Percentiles rank a stretch among this genome's conserved stretches.
Conservation (phyloP, 2,329 filamentous ascomycete genomes). For the Emmonsia crescens region DNA sequence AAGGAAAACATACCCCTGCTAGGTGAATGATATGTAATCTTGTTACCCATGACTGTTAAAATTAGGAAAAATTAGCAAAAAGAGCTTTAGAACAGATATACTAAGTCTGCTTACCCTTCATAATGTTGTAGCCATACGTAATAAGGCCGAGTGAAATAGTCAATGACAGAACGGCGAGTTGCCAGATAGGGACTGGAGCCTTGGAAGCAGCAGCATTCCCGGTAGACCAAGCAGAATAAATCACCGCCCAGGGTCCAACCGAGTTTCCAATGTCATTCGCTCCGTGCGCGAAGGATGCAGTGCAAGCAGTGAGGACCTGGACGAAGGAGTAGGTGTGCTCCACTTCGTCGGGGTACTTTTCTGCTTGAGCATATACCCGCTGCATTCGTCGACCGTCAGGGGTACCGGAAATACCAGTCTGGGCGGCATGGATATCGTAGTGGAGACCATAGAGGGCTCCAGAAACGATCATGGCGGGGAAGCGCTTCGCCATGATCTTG, state of each 20-base stretch:
- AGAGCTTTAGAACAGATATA: neutral
- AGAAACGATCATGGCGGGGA: constrained; percentile 56
- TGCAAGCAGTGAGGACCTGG: constrained; percentile 43
- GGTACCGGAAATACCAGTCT: constrained; percentile 58
- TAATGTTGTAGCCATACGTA: constrained; percentile 75
- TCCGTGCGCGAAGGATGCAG: constrained; percentile 50
- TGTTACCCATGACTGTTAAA: constrained; percentile 64
- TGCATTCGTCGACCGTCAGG: constrained; percentile 64
- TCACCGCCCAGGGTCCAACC: constrained; percentile 58
- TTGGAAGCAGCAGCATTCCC: constrained; percentile 52
- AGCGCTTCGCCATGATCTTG: constrained; percentile 49
- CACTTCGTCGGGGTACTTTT: constrained; percentile 59
- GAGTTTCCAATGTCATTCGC: constrained; percentile 68
- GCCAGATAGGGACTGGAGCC: constrained; percentile 61
- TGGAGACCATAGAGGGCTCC: constrained; percentile 61
- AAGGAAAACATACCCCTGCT: constrained; percentile 29
- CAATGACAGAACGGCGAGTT: constrained; percentile 57
- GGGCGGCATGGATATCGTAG: constrained; percentile 73
- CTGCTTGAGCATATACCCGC: constrained; percentile 52
- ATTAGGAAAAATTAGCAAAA: constrained; percentile 14
- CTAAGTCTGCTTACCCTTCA: constrained; percentile 52
- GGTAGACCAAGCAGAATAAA: constrained; percentile 57
- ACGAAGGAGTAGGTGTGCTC: constrained; percentile 51
- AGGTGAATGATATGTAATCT: constrained; percentile 60
- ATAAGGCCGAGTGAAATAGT: constrained; percentile 57